Evolutionary conservation across 2,329 filamentous ascomycete genomes (phyloP).

Genomic region (Botrytis fragariae): DNA sequence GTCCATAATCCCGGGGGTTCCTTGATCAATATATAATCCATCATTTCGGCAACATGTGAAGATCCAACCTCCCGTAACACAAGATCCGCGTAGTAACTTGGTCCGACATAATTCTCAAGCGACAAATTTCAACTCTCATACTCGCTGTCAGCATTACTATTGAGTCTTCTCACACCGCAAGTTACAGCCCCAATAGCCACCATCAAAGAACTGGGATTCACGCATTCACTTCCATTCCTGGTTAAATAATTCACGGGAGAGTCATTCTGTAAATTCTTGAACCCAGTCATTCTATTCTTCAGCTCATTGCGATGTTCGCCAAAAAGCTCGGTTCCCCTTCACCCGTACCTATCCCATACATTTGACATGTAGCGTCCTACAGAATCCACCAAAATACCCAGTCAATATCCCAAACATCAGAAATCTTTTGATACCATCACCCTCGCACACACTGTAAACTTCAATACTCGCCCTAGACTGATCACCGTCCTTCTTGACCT

Average conservation of each 20-base stretch:
- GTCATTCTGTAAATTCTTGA: neutral
- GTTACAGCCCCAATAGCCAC: neutral
- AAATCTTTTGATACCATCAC: neutral
- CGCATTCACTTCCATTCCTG: neutral
- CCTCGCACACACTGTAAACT: neutral
- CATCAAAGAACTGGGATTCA: neutral
- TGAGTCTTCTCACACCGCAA: neutral
- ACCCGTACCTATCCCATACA: neutral
- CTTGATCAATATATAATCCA: neutral
- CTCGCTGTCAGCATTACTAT: no score
- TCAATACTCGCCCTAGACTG: neutral
- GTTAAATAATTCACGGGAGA: neutral
- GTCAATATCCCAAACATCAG: neutral
- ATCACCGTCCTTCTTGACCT: neutral
- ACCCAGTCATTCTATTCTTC: neutral
- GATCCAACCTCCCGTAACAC: neutral
- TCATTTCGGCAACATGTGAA: no score
- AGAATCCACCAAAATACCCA: neutral
- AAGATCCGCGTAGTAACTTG: no score
- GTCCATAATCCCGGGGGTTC: neutral
- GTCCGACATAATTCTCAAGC: no score
- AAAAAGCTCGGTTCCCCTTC: neutral
- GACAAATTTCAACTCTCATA: neutral
- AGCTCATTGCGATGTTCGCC: neutral
- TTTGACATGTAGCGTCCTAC: neutral